Percentiles rank a stretch among this genome's conserved stretches.
Conservation (phyloP, 495 filamentous ascomycete genomes). For the Poronia punctata region DNA sequence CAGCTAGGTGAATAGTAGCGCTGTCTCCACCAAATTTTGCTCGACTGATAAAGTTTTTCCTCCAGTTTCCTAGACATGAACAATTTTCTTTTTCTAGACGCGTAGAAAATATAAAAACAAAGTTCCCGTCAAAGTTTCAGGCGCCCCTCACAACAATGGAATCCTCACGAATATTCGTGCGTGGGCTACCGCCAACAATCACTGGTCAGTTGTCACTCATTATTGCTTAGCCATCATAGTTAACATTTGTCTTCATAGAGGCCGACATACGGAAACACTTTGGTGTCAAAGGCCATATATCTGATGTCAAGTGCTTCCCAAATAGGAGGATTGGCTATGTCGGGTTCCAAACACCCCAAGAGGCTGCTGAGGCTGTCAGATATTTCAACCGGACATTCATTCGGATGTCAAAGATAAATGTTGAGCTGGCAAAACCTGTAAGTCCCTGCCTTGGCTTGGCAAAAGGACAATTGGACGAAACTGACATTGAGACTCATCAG, state of each 20-base stretch:
- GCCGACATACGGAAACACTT: conserved; percentile 83
- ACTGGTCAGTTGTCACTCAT: conserved; percentile 58
- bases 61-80: not conserved
- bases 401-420: conserved; percentile 89
- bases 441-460: conserved; percentile 20
- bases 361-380: conserved; percentile 73
- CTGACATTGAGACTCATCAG: conserved; percentile 11
- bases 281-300: conserved; percentile 63
- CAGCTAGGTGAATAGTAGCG: not conserved
- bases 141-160: conserved; percentile 33
- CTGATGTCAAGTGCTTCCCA: conserved; percentile 84
- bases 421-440: conserved; percentile 87
- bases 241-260: conserved; percentile 5
- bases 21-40: conserved; percentile 5
- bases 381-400: conserved; percentile 95
- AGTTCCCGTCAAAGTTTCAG: no score
- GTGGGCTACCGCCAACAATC: conserved; percentile 39
- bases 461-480: not conserved
- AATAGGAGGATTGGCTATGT: conserved; percentile 91
- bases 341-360: conserved; percentile 78
- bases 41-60: conserved; percentile 9
- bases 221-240: conserved; percentile 63
- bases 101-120: no score
- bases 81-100: conserved; percentile 23
- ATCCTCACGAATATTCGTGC: conserved; percentile 88